A percentile compares a stretch with the other conserved stretches of the same genome.
These are phyloP conservation scores for Kazachstania taianensis DNA, from an alignment of 805 yeast species.

Conservation along the genomic window DNA sequence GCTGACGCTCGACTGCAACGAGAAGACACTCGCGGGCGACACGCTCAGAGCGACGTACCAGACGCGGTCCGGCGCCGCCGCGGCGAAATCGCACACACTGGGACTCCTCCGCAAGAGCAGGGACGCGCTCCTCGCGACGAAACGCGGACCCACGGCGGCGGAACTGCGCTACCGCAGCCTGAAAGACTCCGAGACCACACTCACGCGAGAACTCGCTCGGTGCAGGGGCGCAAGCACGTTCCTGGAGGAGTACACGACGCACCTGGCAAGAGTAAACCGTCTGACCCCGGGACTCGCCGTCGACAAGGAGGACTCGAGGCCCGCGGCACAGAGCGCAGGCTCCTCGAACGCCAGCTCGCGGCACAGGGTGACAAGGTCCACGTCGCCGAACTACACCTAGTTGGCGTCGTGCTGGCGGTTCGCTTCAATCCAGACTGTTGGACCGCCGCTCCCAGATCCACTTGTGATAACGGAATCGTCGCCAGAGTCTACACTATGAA, in stretches of 20 bases:
- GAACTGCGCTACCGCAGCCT: constrained; percentile 16
- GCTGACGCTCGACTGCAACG: too few species aligned
- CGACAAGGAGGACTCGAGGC: too few species aligned
- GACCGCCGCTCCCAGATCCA: too few species aligned
- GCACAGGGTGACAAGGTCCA: constrained; percentile 17
- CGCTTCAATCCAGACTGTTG: too few species aligned
- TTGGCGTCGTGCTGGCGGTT: background rate
- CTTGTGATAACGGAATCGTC: too few species aligned
- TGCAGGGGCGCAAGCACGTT: constrained; percentile 13
- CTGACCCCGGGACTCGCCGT: too few species aligned
- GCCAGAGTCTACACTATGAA: too few species aligned
- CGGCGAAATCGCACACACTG: constrained; percentile 30
- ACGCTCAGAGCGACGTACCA: constrained; percentile 36
- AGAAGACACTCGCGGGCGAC: constrained; percentile 20
- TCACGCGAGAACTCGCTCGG: constrained; percentile 10
- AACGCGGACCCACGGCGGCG: constrained; percentile 29
- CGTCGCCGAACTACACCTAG: constrained; percentile 10
- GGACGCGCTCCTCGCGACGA: constrained; percentile 21
- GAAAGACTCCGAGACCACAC: constrained; percentile 6
- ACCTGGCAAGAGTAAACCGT: too few species aligned
- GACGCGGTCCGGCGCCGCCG: constrained; percentile 37
- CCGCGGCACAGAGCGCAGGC: too few species aligned
- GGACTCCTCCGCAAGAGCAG: constrained; percentile 24
- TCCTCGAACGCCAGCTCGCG: constrained; percentile 8
- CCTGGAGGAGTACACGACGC: constrained; percentile 15